Base-by-base conservation (phyloP, 1,139 yeast genomes). In the Sugiyamaella pinicola region DNA sequence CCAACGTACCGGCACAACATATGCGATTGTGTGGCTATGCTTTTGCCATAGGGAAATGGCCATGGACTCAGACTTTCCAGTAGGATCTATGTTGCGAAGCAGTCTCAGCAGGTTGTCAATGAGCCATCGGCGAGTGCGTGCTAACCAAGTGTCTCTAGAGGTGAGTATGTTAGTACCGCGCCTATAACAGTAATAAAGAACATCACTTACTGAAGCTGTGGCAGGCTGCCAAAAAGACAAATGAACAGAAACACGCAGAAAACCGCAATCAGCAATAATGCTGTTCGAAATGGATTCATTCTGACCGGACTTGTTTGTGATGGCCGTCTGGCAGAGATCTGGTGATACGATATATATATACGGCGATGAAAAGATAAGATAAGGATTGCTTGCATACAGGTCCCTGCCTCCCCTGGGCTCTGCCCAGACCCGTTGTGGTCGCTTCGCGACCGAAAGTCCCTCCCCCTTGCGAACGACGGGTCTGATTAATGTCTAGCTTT, bases 141-240 rank as follows among this genome's bases (percentile, higher is more conserved):
- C 53, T 8, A 58, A 54, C 49, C 57, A 52, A 19, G 54, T 49
- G 17, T 50, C 52, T 28, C 51, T 49, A 19, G 10, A 31, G n/a
- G 8, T 2, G 15, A 18, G 40, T 28, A 18, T 26, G 53, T 22
- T 17, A 34, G 7, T 21, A 10, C 52, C 26, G 13, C 17, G 42
- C 13, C 41, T 12, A 18, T 18, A 24, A 26, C 8, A 26, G 9
- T 4, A 7, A 26, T 7, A 41, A 13, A 34, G 33, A 3, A 56
- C 61, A 17, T 49, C 60, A 31, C 53, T 43, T 31, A 43, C 53
- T 79, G 68, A 46, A 76, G 74, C 26, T 74, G 71, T 0, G 85
- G 86, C 28, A 79, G 72, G 58, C 81, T 80, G 0, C 85, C 85
- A 62, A 82, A 81, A 35, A 82, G 65, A 13, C 76, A 60, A n/a